A percentile compares a stretch with the other conserved stretches of the same genome.
Evolutionary conservation across 768 basidiomycete species (phyloP).

Genomic region (Suillus subalutaceus): DNA sequence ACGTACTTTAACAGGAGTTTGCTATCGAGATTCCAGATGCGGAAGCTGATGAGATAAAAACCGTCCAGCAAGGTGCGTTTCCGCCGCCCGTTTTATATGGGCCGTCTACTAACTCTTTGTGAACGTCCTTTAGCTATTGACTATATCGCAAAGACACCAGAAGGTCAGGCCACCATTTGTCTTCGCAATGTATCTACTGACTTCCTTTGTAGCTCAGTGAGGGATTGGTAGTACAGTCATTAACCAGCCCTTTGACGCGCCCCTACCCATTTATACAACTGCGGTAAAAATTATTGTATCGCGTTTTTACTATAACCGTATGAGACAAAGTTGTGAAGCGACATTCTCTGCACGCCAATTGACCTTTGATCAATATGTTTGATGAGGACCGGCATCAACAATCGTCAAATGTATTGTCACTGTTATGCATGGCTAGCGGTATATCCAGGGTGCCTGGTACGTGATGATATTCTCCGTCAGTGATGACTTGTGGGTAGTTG

Average conservation of each 20-base stretch:
- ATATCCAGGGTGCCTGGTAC: background rate
- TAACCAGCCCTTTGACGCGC: background rate
- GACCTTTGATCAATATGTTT: background rate
- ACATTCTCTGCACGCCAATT: background rate
- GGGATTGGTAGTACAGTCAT: constrained; percentile 12
- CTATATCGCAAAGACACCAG: constrained; percentile 92
- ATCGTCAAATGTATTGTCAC: background rate
- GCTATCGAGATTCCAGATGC: constrained; percentile 96
- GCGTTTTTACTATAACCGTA: background rate
- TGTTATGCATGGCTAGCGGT: background rate
- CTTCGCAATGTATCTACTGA: constrained; percentile 20
- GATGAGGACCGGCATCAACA: background rate
- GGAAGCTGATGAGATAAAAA: constrained; percentile 93
- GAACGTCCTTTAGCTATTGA: constrained; percentile 71
- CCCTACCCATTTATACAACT: background rate
- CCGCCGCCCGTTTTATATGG: background rate
- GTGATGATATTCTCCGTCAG: background rate
- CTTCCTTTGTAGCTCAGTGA: constrained; percentile 49
- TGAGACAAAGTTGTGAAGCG: background rate
- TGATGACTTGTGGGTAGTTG: background rate
- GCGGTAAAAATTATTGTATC: background rate
- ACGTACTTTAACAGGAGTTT: constrained; percentile 69
- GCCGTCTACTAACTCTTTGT: constrained; percentile 1
- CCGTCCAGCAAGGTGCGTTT: constrained; percentile 82
- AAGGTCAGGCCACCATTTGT: constrained; percentile 53